Percentiles rank a stretch among this genome's conserved stretches.
Conservation (phyloP, 2,329 filamentous ascomycete genomes). For the Hypoxylon rubiginosum region DNA sequence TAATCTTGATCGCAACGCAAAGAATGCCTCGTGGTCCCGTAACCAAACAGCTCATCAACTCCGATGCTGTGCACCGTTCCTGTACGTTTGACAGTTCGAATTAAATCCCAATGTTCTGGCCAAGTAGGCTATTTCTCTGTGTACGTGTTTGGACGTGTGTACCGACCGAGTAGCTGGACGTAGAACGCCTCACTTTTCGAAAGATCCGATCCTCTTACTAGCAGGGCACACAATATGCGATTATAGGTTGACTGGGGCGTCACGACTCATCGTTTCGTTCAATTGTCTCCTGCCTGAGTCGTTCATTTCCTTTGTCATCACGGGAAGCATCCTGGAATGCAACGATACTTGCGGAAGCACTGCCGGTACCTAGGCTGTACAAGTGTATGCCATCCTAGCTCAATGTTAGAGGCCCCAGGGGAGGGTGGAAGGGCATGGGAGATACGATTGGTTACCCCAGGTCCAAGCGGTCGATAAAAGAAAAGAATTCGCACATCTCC, state of each 20-base stretch:
- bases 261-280: constrained; percentile 29
- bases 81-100: constrained; percentile 50
- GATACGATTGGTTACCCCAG: constrained; percentile 23
- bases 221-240: constrained; percentile 11
- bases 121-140: not conserved
- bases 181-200: not conserved
- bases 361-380: constrained; percentile 5
- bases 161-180: constrained; percentile 3
- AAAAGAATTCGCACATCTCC: constrained; percentile 7
- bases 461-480: constrained; percentile 7
- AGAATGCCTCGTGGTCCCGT: constrained; percentile 36
- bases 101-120: not conserved
- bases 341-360: constrained; percentile 12
- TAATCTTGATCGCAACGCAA: constrained; percentile 27
- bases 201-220: constrained; percentile 8
- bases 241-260: constrained; percentile 11
- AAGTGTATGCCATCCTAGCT: constrained; percentile 13
- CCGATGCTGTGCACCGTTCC: constrained; percentile 47
- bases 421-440: constrained; percentile 2
- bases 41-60: constrained; percentile 44
- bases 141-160: not conserved
- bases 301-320: constrained; percentile 28
- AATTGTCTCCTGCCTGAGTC: constrained; percentile 21
- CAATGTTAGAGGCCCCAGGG: constrained; percentile 10
- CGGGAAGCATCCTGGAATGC: constrained; percentile 30